phyloP scores from a whole-genome alignment of 2,329 filamentous ascomycete genomes.

The Sclerotinia borealis region DNA sequence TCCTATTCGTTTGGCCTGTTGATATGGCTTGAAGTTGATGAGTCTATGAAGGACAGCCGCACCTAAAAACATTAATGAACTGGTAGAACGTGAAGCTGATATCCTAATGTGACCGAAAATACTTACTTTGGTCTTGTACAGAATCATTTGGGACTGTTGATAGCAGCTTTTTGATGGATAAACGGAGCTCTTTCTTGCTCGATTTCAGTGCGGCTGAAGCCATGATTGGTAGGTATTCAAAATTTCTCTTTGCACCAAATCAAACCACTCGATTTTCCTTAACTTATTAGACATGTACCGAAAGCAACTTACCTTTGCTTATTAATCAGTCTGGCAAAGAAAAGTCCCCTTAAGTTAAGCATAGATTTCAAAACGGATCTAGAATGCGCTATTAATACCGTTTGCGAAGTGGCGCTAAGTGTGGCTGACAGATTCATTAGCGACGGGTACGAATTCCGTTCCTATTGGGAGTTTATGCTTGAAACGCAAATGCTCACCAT shows the following conservation, averaged over 20 bases:
- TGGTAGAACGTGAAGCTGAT: constrained; percentile 15
- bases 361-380: neutral
- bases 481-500: neutral
- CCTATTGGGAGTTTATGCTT: constrained; percentile 4
- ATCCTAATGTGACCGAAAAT: neutral
- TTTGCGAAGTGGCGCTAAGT: neutral
- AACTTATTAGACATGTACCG: neutral
- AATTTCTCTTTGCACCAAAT: neutral
- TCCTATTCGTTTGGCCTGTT: constrained; percentile 67
- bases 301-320: neutral
- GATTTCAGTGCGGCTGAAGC: constrained; percentile 43
- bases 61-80: constrained; percentile 42
- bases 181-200: constrained; percentile 72
- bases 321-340: neutral
- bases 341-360: neutral
- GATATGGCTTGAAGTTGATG: constrained; percentile 65
- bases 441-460: constrained; percentile 10
- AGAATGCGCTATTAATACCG: neutral
- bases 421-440: constrained; percentile 2
- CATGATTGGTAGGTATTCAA: constrained; percentile 14
- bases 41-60: constrained; percentile 58
- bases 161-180: constrained; percentile 62
- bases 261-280: neutral
- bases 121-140: constrained; percentile 64
- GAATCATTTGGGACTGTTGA: constrained; percentile 54